These are phyloP conservation scores for Glaciozyma martinii DNA, from an alignment of 768 basidiomycete genomes.

Conservation along the genomic window DNA sequence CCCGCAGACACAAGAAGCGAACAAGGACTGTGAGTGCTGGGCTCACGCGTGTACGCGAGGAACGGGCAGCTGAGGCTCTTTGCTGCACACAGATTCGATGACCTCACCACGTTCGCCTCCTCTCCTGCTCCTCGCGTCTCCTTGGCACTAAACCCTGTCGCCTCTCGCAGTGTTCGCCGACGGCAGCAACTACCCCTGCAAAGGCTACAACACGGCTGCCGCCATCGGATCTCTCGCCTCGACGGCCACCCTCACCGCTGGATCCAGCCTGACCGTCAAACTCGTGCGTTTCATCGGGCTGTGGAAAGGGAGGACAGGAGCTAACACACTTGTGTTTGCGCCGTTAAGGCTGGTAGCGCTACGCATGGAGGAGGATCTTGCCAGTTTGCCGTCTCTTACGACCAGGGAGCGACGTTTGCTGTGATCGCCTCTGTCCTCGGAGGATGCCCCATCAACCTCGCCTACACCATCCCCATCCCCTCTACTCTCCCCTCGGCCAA, in stretches of 20 bases:
- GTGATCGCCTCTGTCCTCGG: constrained; percentile 40
- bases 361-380: constrained; percentile 42
- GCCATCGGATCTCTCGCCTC: constrained; percentile 28
- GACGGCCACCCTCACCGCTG: constrained; percentile 38
- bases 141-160: too few relatives aligned
- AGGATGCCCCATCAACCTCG: constrained; percentile 37
- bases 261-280: constrained; percentile 35
- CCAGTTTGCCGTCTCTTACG: constrained; percentile 42
- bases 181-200: constrained; percentile 40
- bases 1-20: constrained; percentile 31
- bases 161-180: constrained; percentile 22
- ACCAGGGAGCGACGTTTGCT: constrained; percentile 41
- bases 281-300: constrained; percentile 10
- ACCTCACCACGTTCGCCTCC: too few relatives aligned
- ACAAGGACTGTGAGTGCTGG: constrained; percentile 40
- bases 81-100: not conserved
- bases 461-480: constrained; percentile 38
- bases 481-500: constrained; percentile 35
- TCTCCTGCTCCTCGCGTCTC: too few relatives aligned
- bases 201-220: constrained; percentile 15
- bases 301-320: not conserved
- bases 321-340: not conserved
- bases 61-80: not conserved
- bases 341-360: constrained; percentile 32
- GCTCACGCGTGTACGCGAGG: constrained; percentile 29